phyloP scores from a whole-genome alignment of 116 monocot genomes.

The Phalaenopsis hybrid region DNA sequence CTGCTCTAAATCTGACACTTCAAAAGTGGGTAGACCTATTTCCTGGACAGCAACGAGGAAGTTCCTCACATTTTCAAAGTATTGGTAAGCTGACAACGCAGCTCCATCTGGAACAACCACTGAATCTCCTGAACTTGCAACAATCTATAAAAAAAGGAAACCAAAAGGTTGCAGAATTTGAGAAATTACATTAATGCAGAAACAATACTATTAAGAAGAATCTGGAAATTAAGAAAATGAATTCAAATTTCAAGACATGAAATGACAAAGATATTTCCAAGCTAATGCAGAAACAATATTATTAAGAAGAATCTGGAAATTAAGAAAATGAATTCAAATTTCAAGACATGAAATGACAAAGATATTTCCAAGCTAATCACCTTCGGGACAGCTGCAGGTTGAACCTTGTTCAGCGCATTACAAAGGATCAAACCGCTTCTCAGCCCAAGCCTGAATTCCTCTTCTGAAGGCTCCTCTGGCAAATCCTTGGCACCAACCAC shows the following conservation, averaged over 20 bases:
- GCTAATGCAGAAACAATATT: background rate
- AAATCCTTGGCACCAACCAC: slow-evolving; percentile 53
- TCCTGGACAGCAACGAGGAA: slow-evolving; percentile 73
- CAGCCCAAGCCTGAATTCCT: slow-evolving; percentile 74
- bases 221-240: background rate
- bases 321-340: background rate
- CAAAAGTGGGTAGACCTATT: slow-evolving; percentile 76
- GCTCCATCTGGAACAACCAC: slow-evolving; percentile 58
- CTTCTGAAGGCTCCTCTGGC: slow-evolving; percentile 74
- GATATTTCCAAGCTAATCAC: slow-evolving; percentile 11
- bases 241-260: background rate
- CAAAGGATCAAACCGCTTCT: slow-evolving; percentile 85
- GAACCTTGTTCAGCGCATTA: slow-evolving; percentile 73
- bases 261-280: background rate
- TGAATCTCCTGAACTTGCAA: slow-evolving; percentile 57
- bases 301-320: background rate
- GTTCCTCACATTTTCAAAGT: slow-evolving; percentile 93
- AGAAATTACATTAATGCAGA: background rate
- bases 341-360: background rate
- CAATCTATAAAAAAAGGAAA: slow-evolving; percentile 37
- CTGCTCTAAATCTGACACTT: slow-evolving; percentile 92
- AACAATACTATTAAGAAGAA: background rate
- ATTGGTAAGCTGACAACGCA: slow-evolving; percentile 77
- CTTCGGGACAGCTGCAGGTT: slow-evolving; percentile 79
- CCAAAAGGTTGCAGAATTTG: background rate